Evolutionary conservation across 768 basidiomycete species (phyloP), one percentile per base, ranked within the genome.

Genomic region (Saitozyma sp.): DNA sequence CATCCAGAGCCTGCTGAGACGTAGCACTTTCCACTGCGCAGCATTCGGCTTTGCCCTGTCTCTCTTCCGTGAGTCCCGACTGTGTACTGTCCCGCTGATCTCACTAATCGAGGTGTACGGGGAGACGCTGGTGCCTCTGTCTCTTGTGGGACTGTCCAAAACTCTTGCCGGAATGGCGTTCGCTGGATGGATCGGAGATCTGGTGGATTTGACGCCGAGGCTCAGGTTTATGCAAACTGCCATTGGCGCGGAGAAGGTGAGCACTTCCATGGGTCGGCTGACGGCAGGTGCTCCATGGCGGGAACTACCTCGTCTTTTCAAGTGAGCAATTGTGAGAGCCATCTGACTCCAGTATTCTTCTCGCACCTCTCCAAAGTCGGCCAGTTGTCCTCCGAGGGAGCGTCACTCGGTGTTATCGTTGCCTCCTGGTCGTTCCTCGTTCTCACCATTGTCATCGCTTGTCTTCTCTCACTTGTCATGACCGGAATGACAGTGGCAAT

Each of bases 61-160:
- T 51, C 59, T 66, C 7, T 66, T 66, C 61, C 39, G 65, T 62
- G 53, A 37, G 65, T 37, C 19, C 17, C n/a, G 29, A 50, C 45
- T 16, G 45, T 20, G 40, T 13, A 8, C 9, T 17, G 16, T 19
- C 10, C 6, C 16, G 41, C 20, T 54, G 14, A 54, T 19, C 5
- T 10, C 40, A 70, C 70, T 79, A 42, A 71, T 77, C 50, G 67
- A 75, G 16, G 64, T 79, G 37, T 79, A 76, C 57, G 71, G 74
- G 11, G 69, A 67, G 39, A 73, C 74, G 0, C 67, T 79, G 43
- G 65, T 78, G 6, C 78, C 78, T 1, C 72, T 75, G 0, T 78
- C 78, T 0, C 54, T 77, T 0, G 70, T 78, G 13, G 78, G 78
- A 8, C 56, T 78, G 9, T 49, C 61, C 20, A 66, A 70, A 1